Conservation (phyloP, 2,329 filamentous ascomycete genomes). For the Epichloe festucae region DNA sequence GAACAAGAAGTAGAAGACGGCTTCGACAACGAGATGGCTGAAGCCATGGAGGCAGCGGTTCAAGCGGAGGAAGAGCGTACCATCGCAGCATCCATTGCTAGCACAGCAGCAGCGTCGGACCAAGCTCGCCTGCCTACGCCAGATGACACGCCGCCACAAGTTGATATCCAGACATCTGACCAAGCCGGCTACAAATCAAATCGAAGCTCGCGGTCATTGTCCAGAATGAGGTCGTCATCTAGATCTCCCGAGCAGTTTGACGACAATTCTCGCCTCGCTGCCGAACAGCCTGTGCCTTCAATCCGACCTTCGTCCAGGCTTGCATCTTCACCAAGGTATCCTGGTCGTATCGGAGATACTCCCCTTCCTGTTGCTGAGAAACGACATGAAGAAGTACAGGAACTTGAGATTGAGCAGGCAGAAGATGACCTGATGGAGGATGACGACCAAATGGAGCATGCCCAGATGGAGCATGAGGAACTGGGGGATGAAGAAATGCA, state of each 20-base stretch:
- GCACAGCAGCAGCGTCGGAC: slow-evolving; percentile 23
- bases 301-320: background rate
- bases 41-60: slow-evolving; percentile 6
- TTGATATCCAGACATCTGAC: slow-evolving; percentile 10
- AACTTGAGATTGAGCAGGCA: background rate
- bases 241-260: background rate
- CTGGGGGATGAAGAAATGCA: slow-evolving; percentile 6
- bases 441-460: background rate
- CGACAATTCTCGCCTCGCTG: background rate
- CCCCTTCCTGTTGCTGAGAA: background rate
- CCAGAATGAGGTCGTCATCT: background rate
- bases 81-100: slow-evolving; percentile 15
- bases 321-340: slow-evolving; percentile 3
- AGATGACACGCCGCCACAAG: slow-evolving; percentile 35
- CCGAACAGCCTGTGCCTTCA: background rate
- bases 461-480: slow-evolving; percentile 1
- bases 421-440: background rate
- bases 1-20: slow-evolving; percentile 3
- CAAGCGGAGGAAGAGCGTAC: background rate
- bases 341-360: background rate
- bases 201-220: background rate
- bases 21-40: background rate
- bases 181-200: slow-evolving; percentile 11
- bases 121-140: slow-evolving; percentile 37
- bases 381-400: background rate